These are phyloP conservation scores for Mycena metata DNA, from an alignment of 768 basidiomycete genomes.

Conservation along the genomic window DNA sequence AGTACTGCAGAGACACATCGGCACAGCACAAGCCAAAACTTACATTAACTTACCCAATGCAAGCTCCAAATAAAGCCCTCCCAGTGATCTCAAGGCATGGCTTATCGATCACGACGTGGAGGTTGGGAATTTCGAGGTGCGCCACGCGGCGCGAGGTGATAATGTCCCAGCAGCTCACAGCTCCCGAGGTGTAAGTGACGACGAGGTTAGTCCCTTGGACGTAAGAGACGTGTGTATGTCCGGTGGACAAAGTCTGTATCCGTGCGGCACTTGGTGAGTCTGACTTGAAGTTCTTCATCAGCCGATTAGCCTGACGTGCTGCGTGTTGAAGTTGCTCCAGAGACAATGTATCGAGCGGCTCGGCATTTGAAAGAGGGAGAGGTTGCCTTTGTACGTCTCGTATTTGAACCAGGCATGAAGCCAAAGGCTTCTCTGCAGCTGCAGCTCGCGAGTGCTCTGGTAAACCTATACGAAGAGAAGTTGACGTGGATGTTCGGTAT, in stretches of 20 bases:
- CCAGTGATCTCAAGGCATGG: neutral
- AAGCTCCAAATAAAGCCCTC: neutral
- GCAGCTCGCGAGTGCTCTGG: neutral
- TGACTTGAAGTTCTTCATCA: neutral
- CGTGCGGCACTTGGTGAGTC: neutral
- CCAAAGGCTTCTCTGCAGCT: neutral
- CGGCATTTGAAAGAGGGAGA: neutral
- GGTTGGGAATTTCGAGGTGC: neutral
- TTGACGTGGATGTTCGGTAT: too few relatives aligned
- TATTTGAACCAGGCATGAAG: neutral
- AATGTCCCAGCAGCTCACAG: conserved; percentile 13
- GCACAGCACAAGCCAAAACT: neutral
- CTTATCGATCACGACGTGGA: neutral
- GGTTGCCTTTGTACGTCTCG: neutral
- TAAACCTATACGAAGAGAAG: neutral
- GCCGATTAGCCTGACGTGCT: neutral
- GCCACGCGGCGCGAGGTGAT: neutral
- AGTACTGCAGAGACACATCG: too few relatives aligned
- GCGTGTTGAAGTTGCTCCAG: neutral
- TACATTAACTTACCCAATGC: neutral
- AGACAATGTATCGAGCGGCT: neutral
- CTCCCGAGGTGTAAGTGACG: neutral
- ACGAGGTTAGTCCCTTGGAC: conserved; percentile 4
- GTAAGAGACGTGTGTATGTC: neutral
- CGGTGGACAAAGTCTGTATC: neutral